Evolutionary conservation across 2,329 filamentous ascomycete species (phyloP), one percentile per base, ranked within the genome.

Genomic region (Cytospora mali): DNA sequence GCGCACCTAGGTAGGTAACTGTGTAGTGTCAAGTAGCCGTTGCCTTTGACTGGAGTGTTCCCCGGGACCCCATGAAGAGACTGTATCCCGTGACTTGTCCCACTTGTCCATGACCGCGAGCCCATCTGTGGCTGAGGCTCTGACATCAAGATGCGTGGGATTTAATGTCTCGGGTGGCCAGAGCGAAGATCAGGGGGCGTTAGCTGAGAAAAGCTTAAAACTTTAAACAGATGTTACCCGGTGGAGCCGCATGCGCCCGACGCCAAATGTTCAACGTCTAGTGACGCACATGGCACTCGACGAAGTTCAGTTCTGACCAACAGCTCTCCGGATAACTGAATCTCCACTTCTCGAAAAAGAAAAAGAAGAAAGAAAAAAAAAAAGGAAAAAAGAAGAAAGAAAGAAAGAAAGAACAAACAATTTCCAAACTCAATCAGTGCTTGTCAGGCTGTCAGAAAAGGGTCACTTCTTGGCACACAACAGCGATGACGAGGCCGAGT

Each of bases 181-280:
- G 21, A 4, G n/a, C 18, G 39, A 42, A 42, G 55, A 48, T 58
- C 46, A 49, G 29, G 21, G 48, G 25, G 21, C 49, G 13, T 59
- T 29, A 27, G 35, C 11, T 33, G 35, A 11, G 18, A 57, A n/a
- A 60, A 60, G 57, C 57, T 60, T 60, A 54, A 60, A 54, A 46
- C 57, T 51, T 48, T 53, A 60, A 60, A 60, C 46, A 54, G 57
- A 60, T 53, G 33, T n/a, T 27, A 51, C 33, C 48, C 46, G 49
- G 57, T 60, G 52, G 50, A 60, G 57, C 57, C 57, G 57, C 57
- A 54, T 60, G 57, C 23, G 27, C n/a, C 33, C 31, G 18, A 46
- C 39, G 39, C 21, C 57, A 14, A 48, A 28, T 48, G 39, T 23
- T 13, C 42, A 46, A 46, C 42, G 42, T 46, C 42, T n/a, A 23